Conservation (phyloP, 163 green algal genomes). For the Trebouxia gelatinosa region DNA sequence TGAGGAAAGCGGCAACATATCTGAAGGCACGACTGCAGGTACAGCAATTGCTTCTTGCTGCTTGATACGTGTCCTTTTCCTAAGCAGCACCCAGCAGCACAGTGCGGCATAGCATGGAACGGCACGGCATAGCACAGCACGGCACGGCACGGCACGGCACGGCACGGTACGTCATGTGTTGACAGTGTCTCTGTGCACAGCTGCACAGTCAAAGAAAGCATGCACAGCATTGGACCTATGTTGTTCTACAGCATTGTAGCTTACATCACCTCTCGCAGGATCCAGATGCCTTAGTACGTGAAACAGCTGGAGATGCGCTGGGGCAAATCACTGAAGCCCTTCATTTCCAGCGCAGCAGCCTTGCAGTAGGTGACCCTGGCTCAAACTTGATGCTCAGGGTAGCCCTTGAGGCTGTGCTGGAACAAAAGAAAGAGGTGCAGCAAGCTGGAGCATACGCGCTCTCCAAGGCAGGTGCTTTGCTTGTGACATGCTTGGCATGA, state of each 20-base stretch:
- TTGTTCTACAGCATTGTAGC: no score
- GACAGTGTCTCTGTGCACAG: not conserved
- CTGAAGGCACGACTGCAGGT: constrained; percentile 15
- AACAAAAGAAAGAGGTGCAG: constrained; percentile 20
- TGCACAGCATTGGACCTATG: not conserved
- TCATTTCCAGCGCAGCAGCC: not conserved
- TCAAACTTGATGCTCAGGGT: constrained; percentile 2
- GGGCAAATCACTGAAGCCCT: not conserved
- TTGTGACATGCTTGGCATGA: not conserved
- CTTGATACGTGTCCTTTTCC: not conserved
- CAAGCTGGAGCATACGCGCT: constrained; percentile 7
- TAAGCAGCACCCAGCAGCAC: not conserved
- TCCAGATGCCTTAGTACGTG: constrained; percentile 5
- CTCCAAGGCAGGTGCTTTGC: not conserved
- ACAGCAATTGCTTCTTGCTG: not conserved
- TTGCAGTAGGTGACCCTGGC: not conserved
- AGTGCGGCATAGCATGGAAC: no score
- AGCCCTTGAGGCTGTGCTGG: constrained; percentile 5
- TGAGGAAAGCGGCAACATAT: not conserved
- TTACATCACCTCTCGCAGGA: no score
- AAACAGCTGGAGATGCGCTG: constrained; percentile 20
- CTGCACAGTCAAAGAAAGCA: not conserved
- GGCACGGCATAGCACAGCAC: no score
- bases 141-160: no score
- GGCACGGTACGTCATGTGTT: no score